Conservation (phyloP, 106 monocot genomes). For the Phalaenopsis aphrodite region DNA sequence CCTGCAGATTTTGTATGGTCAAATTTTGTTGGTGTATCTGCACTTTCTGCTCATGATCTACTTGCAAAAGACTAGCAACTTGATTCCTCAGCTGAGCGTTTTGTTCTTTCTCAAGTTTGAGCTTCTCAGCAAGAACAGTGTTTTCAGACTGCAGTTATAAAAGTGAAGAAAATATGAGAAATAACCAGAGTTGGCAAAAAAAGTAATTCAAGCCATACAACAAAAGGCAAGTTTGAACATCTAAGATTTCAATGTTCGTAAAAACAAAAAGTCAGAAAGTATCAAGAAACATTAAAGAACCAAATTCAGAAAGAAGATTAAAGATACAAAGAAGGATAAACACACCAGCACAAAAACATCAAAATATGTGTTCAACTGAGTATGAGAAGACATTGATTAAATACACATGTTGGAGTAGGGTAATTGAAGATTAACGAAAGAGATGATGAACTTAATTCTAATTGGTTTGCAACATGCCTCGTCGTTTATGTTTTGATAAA, state of each 20-base stretch:
- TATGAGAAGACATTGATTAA: background rate
- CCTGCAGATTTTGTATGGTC: slow-evolving; percentile 69
- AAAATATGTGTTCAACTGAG: background rate
- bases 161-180: background rate
- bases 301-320: background rate
- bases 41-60: slow-evolving; percentile 85
- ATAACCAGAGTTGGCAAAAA: background rate
- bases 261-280: background rate
- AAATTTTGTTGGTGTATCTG: slow-evolving; percentile 66
- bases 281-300: background rate
- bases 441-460: too few species aligned
- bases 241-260: background rate
- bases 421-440: background rate
- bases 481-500: too few species aligned
- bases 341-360: background rate
- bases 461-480: too few species aligned
- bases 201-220: background rate
- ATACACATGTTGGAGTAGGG: background rate
- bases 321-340: background rate
- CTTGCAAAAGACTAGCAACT: slow-evolving; percentile 62
- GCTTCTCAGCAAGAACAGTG: slow-evolving; percentile 55
- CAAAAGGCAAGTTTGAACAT: background rate
- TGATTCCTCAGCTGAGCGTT: slow-evolving; percentile 72
- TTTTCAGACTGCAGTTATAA: slow-evolving; percentile 67
- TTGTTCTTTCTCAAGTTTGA: slow-evolving; percentile 75